Evolutionary conservation across 805 yeast genomes (phyloP).

Genomic region (Clavispora santaluciae): DNA sequence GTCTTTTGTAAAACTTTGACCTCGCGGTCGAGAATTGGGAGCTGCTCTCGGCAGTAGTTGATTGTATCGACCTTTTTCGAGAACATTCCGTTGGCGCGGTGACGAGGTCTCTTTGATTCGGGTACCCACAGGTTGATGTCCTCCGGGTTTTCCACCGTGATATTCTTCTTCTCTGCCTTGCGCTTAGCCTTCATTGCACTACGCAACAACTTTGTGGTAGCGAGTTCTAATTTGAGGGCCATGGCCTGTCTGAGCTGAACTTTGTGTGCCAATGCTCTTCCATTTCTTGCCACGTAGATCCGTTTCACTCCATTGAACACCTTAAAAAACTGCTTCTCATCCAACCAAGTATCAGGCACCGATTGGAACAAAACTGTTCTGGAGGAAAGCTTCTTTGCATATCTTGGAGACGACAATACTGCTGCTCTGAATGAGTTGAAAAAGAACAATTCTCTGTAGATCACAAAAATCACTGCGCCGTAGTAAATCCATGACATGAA

Average conservation of each 20-base stretch:
- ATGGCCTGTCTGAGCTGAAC: conserved; percentile 57
- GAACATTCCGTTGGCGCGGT: conserved; percentile 43
- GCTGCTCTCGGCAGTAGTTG: conserved; percentile 47
- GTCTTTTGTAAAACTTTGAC: conserved; percentile 50
- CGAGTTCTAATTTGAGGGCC: conserved; percentile 60
- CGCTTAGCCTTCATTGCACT: conserved; percentile 59
- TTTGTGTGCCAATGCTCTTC: conserved; percentile 47
- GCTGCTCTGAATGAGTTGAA: conserved; percentile 75
- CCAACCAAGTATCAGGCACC: conserved; percentile 70
- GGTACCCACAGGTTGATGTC: conserved; percentile 58
- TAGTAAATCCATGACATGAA: conserved; percentile 76
- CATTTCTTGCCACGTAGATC: conserved; percentile 75
- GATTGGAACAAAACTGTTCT: conserved; percentile 82
- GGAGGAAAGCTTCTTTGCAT: conserved; percentile 67
- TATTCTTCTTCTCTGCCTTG: conserved; percentile 66
- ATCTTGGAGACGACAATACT: conserved; percentile 73
- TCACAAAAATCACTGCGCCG: conserved; percentile 60
- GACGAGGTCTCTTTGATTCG: conserved; percentile 62
- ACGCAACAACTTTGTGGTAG: conserved; percentile 53
- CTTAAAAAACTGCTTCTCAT: conserved; percentile 67
- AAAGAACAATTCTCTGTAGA: conserved; percentile 79
- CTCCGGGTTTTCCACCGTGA: conserved; percentile 33
- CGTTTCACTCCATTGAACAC: conserved; percentile 78
- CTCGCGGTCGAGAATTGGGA: conserved; percentile 56
- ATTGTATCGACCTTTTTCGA: conserved; percentile 58